These are phyloP conservation scores for Ceratorhiza oryzae-sativae DNA, from an alignment of 1,284 basidiomycete species.

Conservation along the genomic window DNA sequence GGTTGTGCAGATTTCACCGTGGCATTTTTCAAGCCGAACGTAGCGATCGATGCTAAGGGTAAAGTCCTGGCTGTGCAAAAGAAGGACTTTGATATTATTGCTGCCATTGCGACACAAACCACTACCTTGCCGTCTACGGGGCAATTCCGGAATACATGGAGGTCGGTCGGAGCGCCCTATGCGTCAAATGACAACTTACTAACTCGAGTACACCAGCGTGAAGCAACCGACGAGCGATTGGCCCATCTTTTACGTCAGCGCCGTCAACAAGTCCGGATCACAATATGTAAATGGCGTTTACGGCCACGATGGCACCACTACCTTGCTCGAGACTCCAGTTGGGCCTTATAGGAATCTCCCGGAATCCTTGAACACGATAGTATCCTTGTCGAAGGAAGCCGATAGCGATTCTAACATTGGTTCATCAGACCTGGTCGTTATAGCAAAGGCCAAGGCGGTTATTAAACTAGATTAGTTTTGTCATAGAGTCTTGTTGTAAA, in stretches of 20 bases:
- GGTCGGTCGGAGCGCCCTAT: not conserved
- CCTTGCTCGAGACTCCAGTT: conserved; percentile 1
- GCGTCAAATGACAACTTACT: too few species aligned
- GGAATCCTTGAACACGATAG: not conserved
- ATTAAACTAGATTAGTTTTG: not conserved
- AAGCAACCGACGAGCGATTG: conserved; percentile 14
- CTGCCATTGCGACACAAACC: conserved; percentile 49
- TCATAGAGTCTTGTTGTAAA: too few species aligned
- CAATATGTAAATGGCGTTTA: conserved; percentile 6
- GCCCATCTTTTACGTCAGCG: conserved; percentile 1
- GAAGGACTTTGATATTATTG: conserved; percentile 52
- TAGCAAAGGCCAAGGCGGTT: conserved; percentile 7
- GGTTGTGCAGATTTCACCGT: conserved; percentile 50
- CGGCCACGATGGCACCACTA: conserved; percentile 22
- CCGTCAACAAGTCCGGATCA: not conserved
- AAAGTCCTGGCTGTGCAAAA: conserved; percentile 50
- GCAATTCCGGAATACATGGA: conserved; percentile 56
- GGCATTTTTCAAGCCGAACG: conserved; percentile 54
- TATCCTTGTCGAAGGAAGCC: conserved; percentile 1
- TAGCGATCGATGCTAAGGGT: conserved; percentile 56
- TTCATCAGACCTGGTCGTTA: not conserved
- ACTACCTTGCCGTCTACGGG: conserved; percentile 50
- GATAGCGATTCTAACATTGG: not conserved
- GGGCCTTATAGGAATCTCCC: not conserved
- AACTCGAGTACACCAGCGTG: not conserved